Conservation (phyloP, 1,139 yeast species). For the Kurtzmaniella quercitrusa region DNA sequence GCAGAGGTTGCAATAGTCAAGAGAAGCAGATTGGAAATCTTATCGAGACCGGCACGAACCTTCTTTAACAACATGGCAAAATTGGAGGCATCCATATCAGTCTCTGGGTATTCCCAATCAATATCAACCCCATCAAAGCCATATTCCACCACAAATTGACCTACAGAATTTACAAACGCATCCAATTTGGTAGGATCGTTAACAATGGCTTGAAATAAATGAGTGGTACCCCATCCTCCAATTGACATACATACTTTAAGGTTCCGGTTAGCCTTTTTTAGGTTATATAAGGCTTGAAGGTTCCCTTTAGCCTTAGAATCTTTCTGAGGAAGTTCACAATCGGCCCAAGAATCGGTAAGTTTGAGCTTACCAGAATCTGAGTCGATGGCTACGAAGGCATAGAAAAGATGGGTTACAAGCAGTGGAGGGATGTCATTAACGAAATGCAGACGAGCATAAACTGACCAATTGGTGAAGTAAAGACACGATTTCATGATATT, state of each 20-base stretch:
- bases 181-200: conserved; percentile 29
- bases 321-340: conserved; percentile 36
- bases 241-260: conserved; percentile 67
- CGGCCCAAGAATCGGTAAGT: conserved; percentile 68
- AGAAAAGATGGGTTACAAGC: conserved; percentile 63
- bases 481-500: conserved; percentile 23
- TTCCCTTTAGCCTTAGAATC: conserved; percentile 35
- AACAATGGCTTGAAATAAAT: conserved; percentile 46
- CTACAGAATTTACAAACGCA: conserved; percentile 49
- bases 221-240: conserved; percentile 83
- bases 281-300: conserved; percentile 50
- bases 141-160: conserved; percentile 43
- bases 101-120: conserved; percentile 89
- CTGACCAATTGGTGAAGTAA: conserved; percentile 63
- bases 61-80: conserved; percentile 42
- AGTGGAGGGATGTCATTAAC: conserved; percentile 64
- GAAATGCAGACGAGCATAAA: conserved; percentile 56
- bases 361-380: conserved; percentile 47
- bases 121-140: conserved; percentile 89
- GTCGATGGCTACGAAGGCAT: conserved; percentile 69
- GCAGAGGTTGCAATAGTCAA: conserved; percentile 80
- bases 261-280: conserved; percentile 46
- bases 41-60: conserved; percentile 40
- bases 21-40: conserved; percentile 20
- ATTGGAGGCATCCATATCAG: conserved; percentile 37